A percentile compares a stretch with the other conserved stretches of the same genome.
These are phyloP conservation scores for Cyamopsis tetragonoloba DNA, from an alignment of 306 rosid genomes.

Conservation along the genomic window DNA sequence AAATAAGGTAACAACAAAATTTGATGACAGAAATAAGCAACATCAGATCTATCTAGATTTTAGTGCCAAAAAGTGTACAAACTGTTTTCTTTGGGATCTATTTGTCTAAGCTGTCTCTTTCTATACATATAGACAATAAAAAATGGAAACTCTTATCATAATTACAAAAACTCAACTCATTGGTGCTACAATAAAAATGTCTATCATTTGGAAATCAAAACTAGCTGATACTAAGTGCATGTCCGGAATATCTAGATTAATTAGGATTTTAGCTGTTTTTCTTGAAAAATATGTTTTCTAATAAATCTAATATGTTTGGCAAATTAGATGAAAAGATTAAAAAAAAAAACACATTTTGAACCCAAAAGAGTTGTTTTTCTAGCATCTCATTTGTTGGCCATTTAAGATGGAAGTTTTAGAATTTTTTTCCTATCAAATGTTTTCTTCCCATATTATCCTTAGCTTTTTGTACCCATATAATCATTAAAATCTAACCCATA, in stretches of 20 bases:
- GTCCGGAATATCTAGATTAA: no score
- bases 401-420: no score
- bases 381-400: no score
- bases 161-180: background rate
- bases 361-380: no score
- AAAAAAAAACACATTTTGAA: no score
- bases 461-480: no score
- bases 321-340: no score
- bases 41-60: background rate
- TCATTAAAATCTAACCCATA: no score
- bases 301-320: no score
- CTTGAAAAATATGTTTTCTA: no score
- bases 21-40: background rate
- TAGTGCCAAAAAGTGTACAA: background rate
- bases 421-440: no score
- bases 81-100: constrained; percentile 3
- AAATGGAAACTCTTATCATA: background rate
- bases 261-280: no score
- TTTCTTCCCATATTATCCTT: background rate
- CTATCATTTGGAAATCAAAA: background rate
- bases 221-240: background rate
- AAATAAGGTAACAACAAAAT: background rate
- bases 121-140: background rate
- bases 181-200: background rate
- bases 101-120: constrained; percentile 4